phyloP scores from a whole-genome alignment of 257 asterid species.

The Penstemon newberryi region DNA sequence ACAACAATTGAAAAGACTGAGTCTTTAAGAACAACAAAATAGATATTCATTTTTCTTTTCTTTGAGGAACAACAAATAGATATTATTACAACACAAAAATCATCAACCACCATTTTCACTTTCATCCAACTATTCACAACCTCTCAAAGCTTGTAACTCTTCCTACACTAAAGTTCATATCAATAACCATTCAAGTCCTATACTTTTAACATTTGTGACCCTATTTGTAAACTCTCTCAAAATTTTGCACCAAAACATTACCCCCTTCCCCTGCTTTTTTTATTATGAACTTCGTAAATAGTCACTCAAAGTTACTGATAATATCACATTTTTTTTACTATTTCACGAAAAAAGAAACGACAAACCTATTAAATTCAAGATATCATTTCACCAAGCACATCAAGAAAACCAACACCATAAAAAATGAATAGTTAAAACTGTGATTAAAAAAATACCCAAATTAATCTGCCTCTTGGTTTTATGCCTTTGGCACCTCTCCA shows the following conservation, averaged over 20 bases:
- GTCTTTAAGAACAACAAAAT: neutral
- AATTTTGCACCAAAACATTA: conserved; percentile 2
- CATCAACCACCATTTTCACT: conserved; percentile 1
- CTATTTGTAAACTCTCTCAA: conserved; percentile 1
- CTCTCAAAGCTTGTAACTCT: neutral
- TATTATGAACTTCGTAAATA: neutral
- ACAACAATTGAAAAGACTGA: conserved; percentile 1
- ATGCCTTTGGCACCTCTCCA: conserved; percentile 66
- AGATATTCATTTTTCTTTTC: neutral
- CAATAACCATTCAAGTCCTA: neutral
- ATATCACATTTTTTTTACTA: neutral
- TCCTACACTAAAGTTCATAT: conserved; percentile 10
- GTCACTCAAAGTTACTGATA: conserved; percentile 3
- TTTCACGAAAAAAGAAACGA: neutral
- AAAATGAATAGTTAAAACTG: neutral
- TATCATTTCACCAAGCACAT: neutral
- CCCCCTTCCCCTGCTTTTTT: neutral
- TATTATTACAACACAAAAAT: neutral
- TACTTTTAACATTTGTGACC: neutral
- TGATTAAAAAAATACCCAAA: conserved; percentile 53
- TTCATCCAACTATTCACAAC: neutral
- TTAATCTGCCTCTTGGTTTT: conserved; percentile 75
- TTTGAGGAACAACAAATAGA: neutral
- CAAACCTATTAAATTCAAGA: neutral
- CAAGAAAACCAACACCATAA: neutral